Base-by-base conservation (phyloP, 495 filamentous ascomycete species). In the Talaromyces thailandensis region DNA sequence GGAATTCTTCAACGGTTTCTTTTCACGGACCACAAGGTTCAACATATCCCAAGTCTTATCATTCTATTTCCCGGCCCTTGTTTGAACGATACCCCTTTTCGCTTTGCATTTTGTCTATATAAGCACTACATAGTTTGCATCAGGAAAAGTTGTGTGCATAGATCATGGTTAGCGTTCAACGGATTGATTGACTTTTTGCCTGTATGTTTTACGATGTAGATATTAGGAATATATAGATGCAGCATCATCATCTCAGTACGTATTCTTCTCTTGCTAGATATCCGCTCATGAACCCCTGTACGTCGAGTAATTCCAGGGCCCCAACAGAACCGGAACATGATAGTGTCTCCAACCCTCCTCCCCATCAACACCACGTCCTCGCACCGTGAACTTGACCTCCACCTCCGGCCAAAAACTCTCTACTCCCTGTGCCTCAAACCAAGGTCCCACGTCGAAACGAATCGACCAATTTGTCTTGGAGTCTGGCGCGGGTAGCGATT, bases 361-460 rank as follows among this genome's bases (percentile, higher is more conserved):
- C 12, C 78, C 85, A 56, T 81, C 79, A 29, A 73, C 73, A 2
- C 77, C 77, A 25, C 77, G 71, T 40, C 77, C 76, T 64, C 84
- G 81, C 2, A 93, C 91, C 51, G 82, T 84, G 72, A 98, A 96
- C 59, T 84, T 84, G 45, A 98, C 83, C 72, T 87, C 86, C n/a
- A 97, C 92, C 75, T 93, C 89, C 25, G 91, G 91, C 72, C 91
- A 97, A 71, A 98, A 97, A 4, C 91, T 92, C 62, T 88, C 82
- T 61, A 85, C 83, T 0, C 76, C 83, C 63, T 84, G 76, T 12
- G 73, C 79, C 63, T 88, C 89, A 69, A 86, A 96, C 77, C 94
- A 96, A 18, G 71, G 75, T 32, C 82, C 89, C 11, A 88, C 90
- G 64, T 91, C 88, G 73, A 97, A 96, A 28, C 81, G 80, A 64